Evolutionary conservation across 331 rosid species (phyloP), one percentile per base, ranked within the genome.

Genomic region (Telfairia occidentalis): DNA sequence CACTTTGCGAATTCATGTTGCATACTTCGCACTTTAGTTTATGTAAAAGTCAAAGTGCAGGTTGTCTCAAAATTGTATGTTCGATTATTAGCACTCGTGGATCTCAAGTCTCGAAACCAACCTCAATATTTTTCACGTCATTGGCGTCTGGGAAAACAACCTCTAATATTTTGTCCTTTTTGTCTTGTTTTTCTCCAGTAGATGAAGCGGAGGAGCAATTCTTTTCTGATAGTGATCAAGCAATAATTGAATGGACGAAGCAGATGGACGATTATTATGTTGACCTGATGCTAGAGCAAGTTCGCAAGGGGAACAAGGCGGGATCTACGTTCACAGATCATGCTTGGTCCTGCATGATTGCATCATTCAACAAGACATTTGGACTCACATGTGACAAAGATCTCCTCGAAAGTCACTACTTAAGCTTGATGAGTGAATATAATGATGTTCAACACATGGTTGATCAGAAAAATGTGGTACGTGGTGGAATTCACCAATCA

Each of bases 311-410:
- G 72, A 83, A 81, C 38, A 71, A 77, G 48, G 71, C 37, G 21
- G 75, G 81, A 73, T 57, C 43, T 58, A 66, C 76, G 13, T 84
- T 81, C 74, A 74, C 73, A 23, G 46, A 58, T 75, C 61, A 78
- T 79, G 81, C 82, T 75, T 83, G 89, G 85, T 61, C 80, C 29
- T 59, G 74, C 82, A 83, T 86, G 57, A 76, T 54, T 28, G 69
- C 76, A 18, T 76, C 81, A 63, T 81, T 84, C 78, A 74, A 77
- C 64, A 38, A 70, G 79, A 80, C 70, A 70, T 74, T 77, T 30
- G 77, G 81, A 74, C 66, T 78, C 55, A 55, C 37, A 28, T 73
- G 75, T 69, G 80, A 78, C 60, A 58, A 49, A 66, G 60, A 78
- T 76, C 77, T 57, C 4, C 77, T 86, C 2, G 79, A 80, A 80